Conservation (phyloP, 1,284 basidiomycete species). For the Fistulina hepatica region DNA sequence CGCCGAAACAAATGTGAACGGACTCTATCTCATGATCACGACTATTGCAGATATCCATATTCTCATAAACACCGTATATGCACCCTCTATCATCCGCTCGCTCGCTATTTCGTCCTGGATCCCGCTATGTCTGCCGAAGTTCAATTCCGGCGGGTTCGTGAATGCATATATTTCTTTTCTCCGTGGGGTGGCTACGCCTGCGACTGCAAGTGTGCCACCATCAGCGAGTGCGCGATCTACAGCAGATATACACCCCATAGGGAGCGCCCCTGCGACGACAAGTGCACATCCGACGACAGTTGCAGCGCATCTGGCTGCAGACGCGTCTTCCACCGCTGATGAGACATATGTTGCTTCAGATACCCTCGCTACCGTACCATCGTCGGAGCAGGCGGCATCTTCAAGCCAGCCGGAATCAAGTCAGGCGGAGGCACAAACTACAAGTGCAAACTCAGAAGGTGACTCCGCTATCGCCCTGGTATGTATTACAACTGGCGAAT, state of each 20-base stretch:
- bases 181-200: constrained; percentile 20
- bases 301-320: too few species aligned
- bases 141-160: constrained; percentile 83
- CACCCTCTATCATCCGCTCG: constrained; percentile 56
- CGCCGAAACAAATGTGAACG: not conserved
- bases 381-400: too few species aligned
- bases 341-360: too few species aligned
- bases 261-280: too few species aligned
- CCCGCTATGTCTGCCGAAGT: constrained; percentile 92
- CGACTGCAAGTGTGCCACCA: constrained; percentile 11
- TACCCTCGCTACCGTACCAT: too few species aligned
- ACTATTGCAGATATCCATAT: constrained; percentile 68
- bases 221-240: not conserved
- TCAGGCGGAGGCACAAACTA: too few species aligned
- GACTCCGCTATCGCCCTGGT: constrained; percentile 45
- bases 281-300: too few species aligned
- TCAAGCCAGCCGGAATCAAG: too few species aligned
- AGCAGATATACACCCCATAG: too few species aligned
- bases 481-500: constrained; percentile 59
- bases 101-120: constrained; percentile 83
- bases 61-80: constrained; percentile 71
- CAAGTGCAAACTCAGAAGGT: too few species aligned
- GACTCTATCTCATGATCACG: constrained; percentile 3
- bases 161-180: constrained; percentile 83
- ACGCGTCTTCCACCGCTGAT: too few species aligned